Conservation (phyloP, 345 rosid species). For the Fremontodendron californicum region DNA sequence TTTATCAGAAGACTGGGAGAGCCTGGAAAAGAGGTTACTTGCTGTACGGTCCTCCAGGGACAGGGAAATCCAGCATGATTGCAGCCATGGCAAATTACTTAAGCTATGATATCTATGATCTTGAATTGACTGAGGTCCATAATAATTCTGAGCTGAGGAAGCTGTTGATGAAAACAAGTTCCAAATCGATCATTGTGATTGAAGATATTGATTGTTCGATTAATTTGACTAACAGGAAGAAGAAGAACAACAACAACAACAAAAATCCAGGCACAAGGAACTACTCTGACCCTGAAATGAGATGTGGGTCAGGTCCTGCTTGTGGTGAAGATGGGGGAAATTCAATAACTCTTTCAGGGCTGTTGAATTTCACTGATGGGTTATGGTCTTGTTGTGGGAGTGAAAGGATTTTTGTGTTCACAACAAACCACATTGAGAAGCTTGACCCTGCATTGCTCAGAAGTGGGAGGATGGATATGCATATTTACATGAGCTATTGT, state of each 20-base stretch:
- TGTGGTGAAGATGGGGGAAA: constrained; percentile 34
- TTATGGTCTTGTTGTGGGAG: constrained; percentile 98
- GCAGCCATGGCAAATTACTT: constrained; percentile 96
- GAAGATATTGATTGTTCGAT: constrained; percentile 93
- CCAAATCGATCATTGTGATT: constrained; percentile 85
- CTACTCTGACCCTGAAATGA: constrained; percentile 45
- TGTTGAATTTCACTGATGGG: constrained; percentile 92
- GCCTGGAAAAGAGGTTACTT: constrained; percentile 95
- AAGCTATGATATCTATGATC: constrained; percentile 88
- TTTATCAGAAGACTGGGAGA: constrained; percentile 84
- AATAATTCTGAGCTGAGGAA: constrained; percentile 83
- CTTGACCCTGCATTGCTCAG: constrained; percentile 89
- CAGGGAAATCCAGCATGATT: constrained; percentile 96
- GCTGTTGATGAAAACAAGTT: constrained; percentile 80
- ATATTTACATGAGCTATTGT: constrained; percentile 77
- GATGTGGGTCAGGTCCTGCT: constrained; percentile 34
- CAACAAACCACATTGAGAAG: constrained; percentile 88
- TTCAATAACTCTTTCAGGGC: constrained; percentile 79
- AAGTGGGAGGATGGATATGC: constrained; percentile 98
- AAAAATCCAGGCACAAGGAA: constrained; percentile 14
- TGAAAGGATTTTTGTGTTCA: constrained; percentile 91
- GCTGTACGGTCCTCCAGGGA: constrained; percentile 91
- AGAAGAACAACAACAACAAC: no score
- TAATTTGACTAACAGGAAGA: constrained; percentile 62
- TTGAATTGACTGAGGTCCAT: constrained; percentile 91